These are phyloP conservation scores for Chloromonas sp. DNA, from an alignment of 163 green algal species.

Conservation along the genomic window DNA sequence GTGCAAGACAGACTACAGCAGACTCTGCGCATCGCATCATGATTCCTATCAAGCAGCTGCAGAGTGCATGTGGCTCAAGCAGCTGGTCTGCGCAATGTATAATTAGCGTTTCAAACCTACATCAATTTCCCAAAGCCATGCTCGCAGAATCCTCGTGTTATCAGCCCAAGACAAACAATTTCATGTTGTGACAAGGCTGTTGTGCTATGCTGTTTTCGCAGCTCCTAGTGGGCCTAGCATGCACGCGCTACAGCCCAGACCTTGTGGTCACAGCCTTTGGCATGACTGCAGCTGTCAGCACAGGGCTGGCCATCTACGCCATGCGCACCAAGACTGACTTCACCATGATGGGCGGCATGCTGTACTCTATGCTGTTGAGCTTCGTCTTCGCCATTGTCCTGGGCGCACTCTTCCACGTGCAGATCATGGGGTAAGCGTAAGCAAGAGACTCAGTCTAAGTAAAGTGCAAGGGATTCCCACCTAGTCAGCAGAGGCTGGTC, in stretches of 20 bases:
- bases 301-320: conserved; percentile 11
- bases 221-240: neutral
- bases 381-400: conserved; percentile 11
- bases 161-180: no score
- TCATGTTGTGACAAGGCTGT: no score
- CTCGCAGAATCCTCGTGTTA: no score
- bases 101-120: no score
- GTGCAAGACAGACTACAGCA: no score
- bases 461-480: neutral
- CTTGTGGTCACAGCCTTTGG: conserved; percentile 17
- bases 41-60: neutral
- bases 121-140: no score
- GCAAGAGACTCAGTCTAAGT: neutral
- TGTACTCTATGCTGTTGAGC: conserved; percentile 17
- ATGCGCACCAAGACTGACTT: conserved; percentile 25
- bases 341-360: conserved; percentile 7
- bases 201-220: neutral
- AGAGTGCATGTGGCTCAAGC: neutral
- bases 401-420: conserved; percentile 10
- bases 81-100: no score
- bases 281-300: conserved; percentile 12
- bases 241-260: neutral
- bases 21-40: neutral
- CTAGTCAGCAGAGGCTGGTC: neutral
- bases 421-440: conserved; percentile 1